Base-by-base conservation (phyloP, 805 yeast genomes). In the Ogataea kodamae region DNA sequence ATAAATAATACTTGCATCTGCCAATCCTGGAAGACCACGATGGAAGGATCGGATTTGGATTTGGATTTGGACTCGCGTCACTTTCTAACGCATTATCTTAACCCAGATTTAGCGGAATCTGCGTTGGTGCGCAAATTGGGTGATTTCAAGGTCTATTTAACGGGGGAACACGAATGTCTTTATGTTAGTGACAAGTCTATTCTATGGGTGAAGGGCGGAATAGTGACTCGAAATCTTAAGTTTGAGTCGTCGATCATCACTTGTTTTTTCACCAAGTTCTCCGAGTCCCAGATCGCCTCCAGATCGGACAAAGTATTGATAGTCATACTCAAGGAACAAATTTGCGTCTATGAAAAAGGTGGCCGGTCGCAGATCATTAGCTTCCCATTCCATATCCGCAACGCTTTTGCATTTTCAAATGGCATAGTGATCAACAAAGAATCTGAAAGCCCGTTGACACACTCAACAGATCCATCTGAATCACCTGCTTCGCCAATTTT, bases 301-400 rank as follows among this genome's bases (percentile, higher is more conserved):
- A 23, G 21, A n/a, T 13, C 30, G 10, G 25, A 22, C 12, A 54
- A 48, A 16, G 72, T 75, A 8, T 61, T 86, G 26, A 83, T 76
- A 2, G 77, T 87, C 1, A 70, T 86, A 18, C 57, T 82, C 30
- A 55, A 57, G 24, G 81, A 78, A 35, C 65, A 74, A 5, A 83
- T 83, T 0, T 66, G 79, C 39, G 67, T 85, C 1, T 85, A 81
- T 52, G 72, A 72, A 36, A 57, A 60, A 5, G 72, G 72, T 39
- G 92, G 92, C 2, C 67, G 73, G 18, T 65, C 73, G 1, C 74
- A 74, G 37, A 67, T 72, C 1, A 71, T 79, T 8, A 77, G 76
- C 45, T 74, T 88, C 42, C 94, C 96, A 0, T 84, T 87, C 43
- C 61, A 63, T 5, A 68, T 84, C 16, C 67, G 63, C 22, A 65